phyloP scores from a whole-genome alignment of 2,329 filamentous ascomycete species.

The Exophiala phaeomuriformis region DNA sequence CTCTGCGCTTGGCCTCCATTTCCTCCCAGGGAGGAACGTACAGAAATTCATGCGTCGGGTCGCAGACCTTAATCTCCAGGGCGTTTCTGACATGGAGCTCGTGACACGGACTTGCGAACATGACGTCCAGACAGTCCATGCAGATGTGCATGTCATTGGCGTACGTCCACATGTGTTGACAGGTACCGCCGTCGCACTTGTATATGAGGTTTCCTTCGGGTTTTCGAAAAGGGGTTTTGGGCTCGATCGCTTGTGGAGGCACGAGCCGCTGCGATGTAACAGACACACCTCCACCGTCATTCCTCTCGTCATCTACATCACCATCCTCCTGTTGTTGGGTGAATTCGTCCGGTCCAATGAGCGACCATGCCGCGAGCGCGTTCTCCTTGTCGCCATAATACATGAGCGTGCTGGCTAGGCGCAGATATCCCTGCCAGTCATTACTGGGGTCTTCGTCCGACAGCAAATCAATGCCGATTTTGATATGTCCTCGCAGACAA shows the following conservation, averaged over 20 bases:
- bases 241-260: background rate
- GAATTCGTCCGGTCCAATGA: slow-evolving; percentile 22
- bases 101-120: slow-evolving; percentile 25
- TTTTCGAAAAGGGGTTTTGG: background rate
- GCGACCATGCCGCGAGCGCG: slow-evolving; percentile 29
- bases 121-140: slow-evolving; percentile 28
- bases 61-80: slow-evolving; percentile 23
- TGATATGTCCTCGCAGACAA: slow-evolving; percentile 12
- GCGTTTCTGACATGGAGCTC: slow-evolving; percentile 14
- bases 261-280: background rate
- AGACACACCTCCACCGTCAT: background rate
- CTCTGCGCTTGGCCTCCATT: slow-evolving; percentile 17
- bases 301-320: background rate
- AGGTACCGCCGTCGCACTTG: slow-evolving; percentile 16
- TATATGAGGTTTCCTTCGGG: slow-evolving; percentile 5
- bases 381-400: slow-evolving; percentile 28
- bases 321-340: background rate
- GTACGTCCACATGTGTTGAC: slow-evolving; percentile 21
- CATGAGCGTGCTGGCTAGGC: slow-evolving; percentile 24
- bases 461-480: slow-evolving; percentile 29
- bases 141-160: slow-evolving; percentile 30
- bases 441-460: slow-evolving; percentile 29
- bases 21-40: slow-evolving; percentile 26
- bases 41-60: slow-evolving; percentile 27
- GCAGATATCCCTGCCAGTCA: slow-evolving; percentile 27